Conservation (phyloP, 2,329 filamentous ascomycete species). For the Stagonosporopsis chrysanthemi region DNA sequence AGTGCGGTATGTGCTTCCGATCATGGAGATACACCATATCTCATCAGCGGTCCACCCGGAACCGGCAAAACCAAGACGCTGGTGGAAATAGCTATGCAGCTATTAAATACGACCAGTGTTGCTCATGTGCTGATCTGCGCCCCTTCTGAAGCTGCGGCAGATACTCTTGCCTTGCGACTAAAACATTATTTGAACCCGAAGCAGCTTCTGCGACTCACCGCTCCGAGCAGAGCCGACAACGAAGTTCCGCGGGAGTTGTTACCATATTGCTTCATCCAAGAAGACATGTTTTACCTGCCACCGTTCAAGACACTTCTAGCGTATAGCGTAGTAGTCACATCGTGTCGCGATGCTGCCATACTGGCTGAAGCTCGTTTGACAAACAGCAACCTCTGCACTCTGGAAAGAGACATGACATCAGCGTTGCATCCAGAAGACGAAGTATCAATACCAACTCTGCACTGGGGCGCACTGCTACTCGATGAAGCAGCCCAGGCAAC, state of each 20-base stretch:
- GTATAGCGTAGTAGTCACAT: constrained; percentile 54
- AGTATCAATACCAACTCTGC: constrained; percentile 29
- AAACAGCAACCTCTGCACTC: constrained; percentile 51
- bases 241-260: constrained; percentile 53
- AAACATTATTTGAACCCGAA: constrained; percentile 44
- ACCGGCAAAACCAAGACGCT: constrained; percentile 62
- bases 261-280: constrained; percentile 50
- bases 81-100: constrained; percentile 54
- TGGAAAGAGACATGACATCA: constrained; percentile 45
- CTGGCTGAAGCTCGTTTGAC: constrained; percentile 53
- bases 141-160: constrained; percentile 57
- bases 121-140: constrained; percentile 54
- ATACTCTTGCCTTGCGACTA: constrained; percentile 53
- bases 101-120: constrained; percentile 31
- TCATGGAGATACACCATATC: constrained; percentile 57
- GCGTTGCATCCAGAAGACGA: constrained; percentile 40
- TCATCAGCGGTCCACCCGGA: constrained; percentile 60
- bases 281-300: constrained; percentile 54
- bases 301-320: constrained; percentile 49
- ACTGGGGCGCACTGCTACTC: constrained; percentile 55
- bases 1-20: constrained; percentile 50
- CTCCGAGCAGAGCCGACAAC: constrained; percentile 50
- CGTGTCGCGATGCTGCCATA: constrained; percentile 53
- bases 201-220: constrained; percentile 55
- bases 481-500: constrained; percentile 58